Base-by-base conservation (phyloP, 2,329 filamentous ascomycete genomes). In the Podosphaera xanthii region DNA sequence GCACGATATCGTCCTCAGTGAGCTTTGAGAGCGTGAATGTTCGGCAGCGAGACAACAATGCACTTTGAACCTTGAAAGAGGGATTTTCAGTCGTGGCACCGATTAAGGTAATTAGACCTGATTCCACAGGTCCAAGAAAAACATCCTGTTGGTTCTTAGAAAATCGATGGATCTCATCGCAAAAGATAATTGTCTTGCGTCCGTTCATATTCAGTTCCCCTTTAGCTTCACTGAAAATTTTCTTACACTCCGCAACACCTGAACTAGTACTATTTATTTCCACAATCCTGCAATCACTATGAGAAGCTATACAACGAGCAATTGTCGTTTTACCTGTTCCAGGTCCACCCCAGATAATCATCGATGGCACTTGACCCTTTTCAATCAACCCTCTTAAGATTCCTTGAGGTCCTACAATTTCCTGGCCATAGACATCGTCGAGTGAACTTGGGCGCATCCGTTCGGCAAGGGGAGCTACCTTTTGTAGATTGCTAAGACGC, bases 31-130 rank as follows among this genome's bases (percentile, higher is more conserved):
- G 73, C 0, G 88, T 94, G 65, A 98, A 97, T 0, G 88, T 94
- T 35, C 92, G 79, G 71, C 91, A 97, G 54, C 92, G 79, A 33
- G 87, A 94, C 2, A 97, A 76, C 59, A 98, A 75, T 1, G 92
- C 91, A 63, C 81, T 84, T 65, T 92, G 86, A 49, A 98, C 82
- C 67, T 94, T 91, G 75, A 97, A 97, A 3, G 85, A 91, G 0
- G 92, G 92, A 64, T 98, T 98, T 71, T 98, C 92, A 0, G 92
- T 98, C 2, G 92, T 98, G 5, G 92, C 92, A 9, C 90, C 92
- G 61, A 97, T 92, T 36, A 98, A 75, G 0, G 87, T 96, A 63
- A 98, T 84, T 35, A 86, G 86, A 4, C 92, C 92, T 0, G 83
- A 83, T 71, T 98, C 92, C 31, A 97, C 91, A 0, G 91, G 91